A percentile compares a stretch with the other conserved stretches of the same genome.
Evolutionary conservation across 176 grass and related monocot genomes (phyloP).

Genomic region (Echinochloa phyllopogon): DNA sequence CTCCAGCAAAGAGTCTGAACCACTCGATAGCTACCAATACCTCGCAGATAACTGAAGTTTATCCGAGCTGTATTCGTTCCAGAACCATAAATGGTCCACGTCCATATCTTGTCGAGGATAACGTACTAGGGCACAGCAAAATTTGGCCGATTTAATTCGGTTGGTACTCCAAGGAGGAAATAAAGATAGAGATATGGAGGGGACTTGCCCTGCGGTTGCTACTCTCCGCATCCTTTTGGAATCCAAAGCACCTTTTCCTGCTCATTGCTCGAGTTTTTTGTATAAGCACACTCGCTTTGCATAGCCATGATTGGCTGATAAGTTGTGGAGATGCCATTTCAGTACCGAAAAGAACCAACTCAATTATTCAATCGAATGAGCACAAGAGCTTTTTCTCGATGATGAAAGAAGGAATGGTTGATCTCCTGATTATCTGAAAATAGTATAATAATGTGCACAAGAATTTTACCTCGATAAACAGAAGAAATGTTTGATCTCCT

Average conservation of each 20-base stretch:
- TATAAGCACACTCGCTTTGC: constrained; percentile 3
- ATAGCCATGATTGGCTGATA: not conserved
- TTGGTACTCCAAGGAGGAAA: constrained; percentile 26
- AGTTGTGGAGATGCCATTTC: not conserved
- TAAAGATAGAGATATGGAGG: not conserved
- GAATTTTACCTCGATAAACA: too few species aligned
- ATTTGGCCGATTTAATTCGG: not conserved
- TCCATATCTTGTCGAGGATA: constrained; percentile 14
- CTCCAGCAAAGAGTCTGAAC: not conserved
- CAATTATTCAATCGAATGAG: not conserved
- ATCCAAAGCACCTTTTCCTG: not conserved
- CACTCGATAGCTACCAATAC: not conserved
- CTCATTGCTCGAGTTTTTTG: not conserved
- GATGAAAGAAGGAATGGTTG: too few species aligned
- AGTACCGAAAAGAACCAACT: not conserved
- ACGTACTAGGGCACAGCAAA: not conserved
- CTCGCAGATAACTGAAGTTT: not conserved
- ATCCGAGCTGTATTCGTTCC: constrained; percentile 14
- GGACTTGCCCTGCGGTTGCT: not conserved
- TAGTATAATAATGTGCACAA: too few species aligned
- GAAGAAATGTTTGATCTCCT: too few species aligned
- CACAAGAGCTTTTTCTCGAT: not conserved
- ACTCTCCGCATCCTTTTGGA: constrained; percentile 3
- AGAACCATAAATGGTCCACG: constrained; percentile 34
- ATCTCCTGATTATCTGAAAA: too few species aligned